These are phyloP conservation scores for Inga laurina DNA, from an alignment of 306 rosid species.

Conservation along the genomic window DNA sequence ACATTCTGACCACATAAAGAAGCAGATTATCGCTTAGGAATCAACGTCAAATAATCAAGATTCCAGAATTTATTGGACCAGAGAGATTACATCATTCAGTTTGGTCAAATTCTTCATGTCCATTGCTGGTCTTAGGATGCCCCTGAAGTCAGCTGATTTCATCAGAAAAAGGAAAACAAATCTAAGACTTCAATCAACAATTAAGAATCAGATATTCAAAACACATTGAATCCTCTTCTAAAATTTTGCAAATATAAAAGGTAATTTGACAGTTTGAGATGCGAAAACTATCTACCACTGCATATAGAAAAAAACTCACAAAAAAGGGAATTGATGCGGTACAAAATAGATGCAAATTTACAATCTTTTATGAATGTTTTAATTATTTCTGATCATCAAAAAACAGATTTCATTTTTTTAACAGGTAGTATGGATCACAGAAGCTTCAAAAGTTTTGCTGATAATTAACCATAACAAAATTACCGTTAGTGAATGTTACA, in stretches of 20 bases:
- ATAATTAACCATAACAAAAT: background rate
- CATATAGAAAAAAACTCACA: background rate
- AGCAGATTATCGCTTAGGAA: slow-evolving; percentile 26
- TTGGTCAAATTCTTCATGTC: slow-evolving; percentile 63
- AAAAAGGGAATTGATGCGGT: background rate
- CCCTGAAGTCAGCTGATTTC: slow-evolving; percentile 69
- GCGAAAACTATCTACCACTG: background rate
- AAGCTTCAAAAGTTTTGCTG: background rate
- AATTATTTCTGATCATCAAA: background rate
- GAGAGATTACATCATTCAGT: slow-evolving; percentile 62
- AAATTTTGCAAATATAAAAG: background rate
- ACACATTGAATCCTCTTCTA: background rate
- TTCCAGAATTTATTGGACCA: slow-evolving; percentile 23
- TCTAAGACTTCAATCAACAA: slow-evolving; percentile 38
- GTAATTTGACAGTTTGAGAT: background rate
- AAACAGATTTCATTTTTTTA: background rate
- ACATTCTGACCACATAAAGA: slow-evolving; percentile 63
- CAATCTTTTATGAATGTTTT: background rate
- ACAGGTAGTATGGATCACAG: background rate
- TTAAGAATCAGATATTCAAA: background rate
- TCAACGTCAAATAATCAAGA: slow-evolving; percentile 22
- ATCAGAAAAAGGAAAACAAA: slow-evolving; percentile 39
- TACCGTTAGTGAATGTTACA: background rate
- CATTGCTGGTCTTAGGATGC: slow-evolving; percentile 85
- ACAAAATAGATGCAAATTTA: background rate